phyloP scores from a whole-genome alignment of 108 stramenopile species.

The Mediolabrus comicus region DNA sequence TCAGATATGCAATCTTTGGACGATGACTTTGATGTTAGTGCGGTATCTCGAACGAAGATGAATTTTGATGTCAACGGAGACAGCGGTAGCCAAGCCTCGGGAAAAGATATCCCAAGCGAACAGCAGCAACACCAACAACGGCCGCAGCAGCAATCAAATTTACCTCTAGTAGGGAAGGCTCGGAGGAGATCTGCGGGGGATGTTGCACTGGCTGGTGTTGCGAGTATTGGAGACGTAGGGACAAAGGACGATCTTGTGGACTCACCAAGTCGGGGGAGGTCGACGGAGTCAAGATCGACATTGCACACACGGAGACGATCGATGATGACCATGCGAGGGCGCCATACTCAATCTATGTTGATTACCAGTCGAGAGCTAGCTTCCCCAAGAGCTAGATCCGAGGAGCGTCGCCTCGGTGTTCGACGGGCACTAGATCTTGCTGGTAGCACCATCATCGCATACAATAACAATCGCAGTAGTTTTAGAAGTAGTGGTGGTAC shows the following conservation, averaged over 20 bases:
- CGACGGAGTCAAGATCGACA: too few relatives aligned
- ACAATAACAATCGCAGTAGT: constrained; percentile 3
- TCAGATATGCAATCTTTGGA: neutral
- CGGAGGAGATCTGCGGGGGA: neutral
- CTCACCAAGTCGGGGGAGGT: too few relatives aligned
- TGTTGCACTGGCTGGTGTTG: neutral
- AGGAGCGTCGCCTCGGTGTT: constrained; percentile 54
- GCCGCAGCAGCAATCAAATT: neutral
- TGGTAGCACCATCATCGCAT: constrained; percentile 64
- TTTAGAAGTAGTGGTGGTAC: neutral
- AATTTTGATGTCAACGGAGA: constrained; percentile 2
- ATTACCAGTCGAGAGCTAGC: neutral
- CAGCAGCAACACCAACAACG: neutral
- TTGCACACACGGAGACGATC: too few relatives aligned
- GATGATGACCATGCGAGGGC: neutral
- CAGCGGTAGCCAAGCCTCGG: neutral
- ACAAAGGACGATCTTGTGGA: too few relatives aligned
- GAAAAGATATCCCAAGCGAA: neutral
- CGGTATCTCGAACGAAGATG: constrained; percentile 14
- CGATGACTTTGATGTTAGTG: constrained; percentile 15
- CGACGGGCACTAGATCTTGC: constrained; percentile 73
- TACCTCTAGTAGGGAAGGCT: neutral
- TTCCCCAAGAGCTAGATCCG: neutral
- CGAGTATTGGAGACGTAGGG: too few relatives aligned
- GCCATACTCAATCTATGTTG: constrained; percentile 1